These are phyloP conservation scores for Fusarium sacchari DNA, from an alignment of 2,329 filamentous ascomycete species.

Conservation along the genomic window DNA sequence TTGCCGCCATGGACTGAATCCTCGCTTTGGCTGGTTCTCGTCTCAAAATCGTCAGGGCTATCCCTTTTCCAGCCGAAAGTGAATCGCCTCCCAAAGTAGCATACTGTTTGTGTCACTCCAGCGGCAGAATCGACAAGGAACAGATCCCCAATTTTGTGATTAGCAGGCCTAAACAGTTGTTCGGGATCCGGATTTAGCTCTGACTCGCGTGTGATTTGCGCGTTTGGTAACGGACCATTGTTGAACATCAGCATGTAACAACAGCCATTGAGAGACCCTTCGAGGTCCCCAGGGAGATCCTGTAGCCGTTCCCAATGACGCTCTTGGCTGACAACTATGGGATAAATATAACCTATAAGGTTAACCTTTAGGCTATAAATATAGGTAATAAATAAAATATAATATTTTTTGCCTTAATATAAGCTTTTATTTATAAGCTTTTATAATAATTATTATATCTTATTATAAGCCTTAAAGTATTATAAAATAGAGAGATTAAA, in stretches of 20 bases:
- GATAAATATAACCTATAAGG: no score
- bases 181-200: fast-evolving
- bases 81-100: neutral
- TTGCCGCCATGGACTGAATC: fast-evolving
- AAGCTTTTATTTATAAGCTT: no score
- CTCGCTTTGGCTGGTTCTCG: neutral
- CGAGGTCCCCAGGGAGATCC: neutral
- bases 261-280: neutral
- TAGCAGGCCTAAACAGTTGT: neutral
- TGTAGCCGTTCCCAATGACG: neutral
- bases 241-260: neutral
- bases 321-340: fast-evolving
- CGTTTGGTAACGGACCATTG: neutral
- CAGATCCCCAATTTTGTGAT: neutral
- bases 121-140: neutral
- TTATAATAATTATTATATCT: no score
- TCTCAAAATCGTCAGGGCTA: neutral
- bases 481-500: no score
- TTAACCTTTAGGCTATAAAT: no score
- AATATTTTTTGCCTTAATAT: no score
- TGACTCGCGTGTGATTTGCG: neutral
- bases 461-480: no score
- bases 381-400: no score
- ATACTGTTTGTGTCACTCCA: neutral
- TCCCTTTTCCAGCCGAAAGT: neutral